Evolutionary conservation across 495 filamentous ascomycete genomes (phyloP).

Genomic region (Pyronema domesticum): DNA sequence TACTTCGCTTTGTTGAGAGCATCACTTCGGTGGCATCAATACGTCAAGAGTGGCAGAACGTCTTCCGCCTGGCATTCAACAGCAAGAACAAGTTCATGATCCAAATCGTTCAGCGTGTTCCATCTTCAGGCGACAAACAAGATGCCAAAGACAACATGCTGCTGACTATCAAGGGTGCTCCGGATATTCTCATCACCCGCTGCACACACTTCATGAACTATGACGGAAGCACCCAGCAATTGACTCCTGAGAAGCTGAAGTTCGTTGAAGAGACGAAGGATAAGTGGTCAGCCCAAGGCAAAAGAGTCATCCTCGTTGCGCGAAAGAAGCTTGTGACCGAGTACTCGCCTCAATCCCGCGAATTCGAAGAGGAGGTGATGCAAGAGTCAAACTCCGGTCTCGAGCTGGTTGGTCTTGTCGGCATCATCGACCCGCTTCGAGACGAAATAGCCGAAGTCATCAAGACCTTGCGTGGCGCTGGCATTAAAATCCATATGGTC

Average conservation of each 20-base stretch:
- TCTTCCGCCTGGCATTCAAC: conserved; percentile 56
- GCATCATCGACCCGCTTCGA: conserved; percentile 49
- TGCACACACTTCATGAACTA: conserved; percentile 34
- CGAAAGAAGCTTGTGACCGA: conserved; percentile 35
- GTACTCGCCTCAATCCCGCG: conserved; percentile 23
- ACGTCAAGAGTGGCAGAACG: conserved; percentile 35
- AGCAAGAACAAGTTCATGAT: conserved; percentile 68
- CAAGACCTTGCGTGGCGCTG: conserved; percentile 38
- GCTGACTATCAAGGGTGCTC: conserved; percentile 47
- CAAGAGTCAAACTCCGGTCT: conserved; percentile 27
- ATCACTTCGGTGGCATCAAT: conserved; percentile 35
- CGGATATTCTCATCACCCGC: conserved; percentile 41
- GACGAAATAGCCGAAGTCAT: conserved; percentile 47
- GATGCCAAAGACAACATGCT: too few relatives aligned
- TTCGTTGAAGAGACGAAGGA: conserved; percentile 39
- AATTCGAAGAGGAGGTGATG: conserved; percentile 37
- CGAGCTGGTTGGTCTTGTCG: conserved; percentile 44
- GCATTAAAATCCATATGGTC: conserved; percentile 53
- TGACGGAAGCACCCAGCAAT: conserved; percentile 30
- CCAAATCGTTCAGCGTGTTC: neutral
- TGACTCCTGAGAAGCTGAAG: conserved; percentile 27
- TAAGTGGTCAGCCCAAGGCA: conserved; percentile 43
- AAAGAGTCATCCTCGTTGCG: conserved; percentile 48
- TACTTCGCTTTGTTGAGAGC: conserved; percentile 47
- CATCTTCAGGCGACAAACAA: too few relatives aligned